These are phyloP conservation scores for Lachancea cidri DNA, from an alignment of 805 yeast species.

Conservation along the genomic window DNA sequence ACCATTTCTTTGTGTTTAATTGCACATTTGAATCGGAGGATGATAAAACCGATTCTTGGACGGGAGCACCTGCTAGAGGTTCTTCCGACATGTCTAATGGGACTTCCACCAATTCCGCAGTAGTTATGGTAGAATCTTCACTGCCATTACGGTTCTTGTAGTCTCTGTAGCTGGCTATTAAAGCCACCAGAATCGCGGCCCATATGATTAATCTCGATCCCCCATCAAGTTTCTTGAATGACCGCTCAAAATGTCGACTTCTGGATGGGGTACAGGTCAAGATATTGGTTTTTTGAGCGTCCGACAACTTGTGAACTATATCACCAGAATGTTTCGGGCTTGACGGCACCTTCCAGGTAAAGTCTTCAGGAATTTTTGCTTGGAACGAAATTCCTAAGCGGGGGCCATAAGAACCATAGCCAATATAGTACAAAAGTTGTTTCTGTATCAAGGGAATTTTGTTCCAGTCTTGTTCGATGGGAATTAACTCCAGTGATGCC, in stretches of 20 bases:
- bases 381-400: slow-evolving; percentile 52
- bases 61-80: not conserved
- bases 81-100: not conserved
- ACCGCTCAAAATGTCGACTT: slow-evolving; percentile 43
- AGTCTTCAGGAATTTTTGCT: slow-evolving; percentile 50
- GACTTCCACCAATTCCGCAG: slow-evolving; percentile 2
- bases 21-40: no score
- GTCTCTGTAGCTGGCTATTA: slow-evolving; percentile 54
- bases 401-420: slow-evolving; percentile 70
- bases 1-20: slow-evolving; percentile 3
- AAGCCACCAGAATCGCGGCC: slow-evolving; percentile 41
- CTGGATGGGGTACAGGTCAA: slow-evolving; percentile 6
- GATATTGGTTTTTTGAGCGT: slow-evolving; percentile 28
- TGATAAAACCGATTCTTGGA: not conserved
- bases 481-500: slow-evolving; percentile 1
- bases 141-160: slow-evolving; percentile 42
- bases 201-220: slow-evolving; percentile 50
- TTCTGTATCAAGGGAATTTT: slow-evolving; percentile 45
- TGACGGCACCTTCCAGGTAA: slow-evolving; percentile 51
- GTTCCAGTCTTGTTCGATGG: slow-evolving; percentile 44
- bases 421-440: slow-evolving; percentile 52
- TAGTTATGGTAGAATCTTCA: slow-evolving; percentile 30
- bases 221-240: slow-evolving; percentile 47
- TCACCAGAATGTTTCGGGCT: slow-evolving; percentile 30
- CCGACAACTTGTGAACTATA: slow-evolving; percentile 30